Evolutionary conservation across 768 basidiomycete species (phyloP).

Genomic region (Crassisporium funariophilum): DNA sequence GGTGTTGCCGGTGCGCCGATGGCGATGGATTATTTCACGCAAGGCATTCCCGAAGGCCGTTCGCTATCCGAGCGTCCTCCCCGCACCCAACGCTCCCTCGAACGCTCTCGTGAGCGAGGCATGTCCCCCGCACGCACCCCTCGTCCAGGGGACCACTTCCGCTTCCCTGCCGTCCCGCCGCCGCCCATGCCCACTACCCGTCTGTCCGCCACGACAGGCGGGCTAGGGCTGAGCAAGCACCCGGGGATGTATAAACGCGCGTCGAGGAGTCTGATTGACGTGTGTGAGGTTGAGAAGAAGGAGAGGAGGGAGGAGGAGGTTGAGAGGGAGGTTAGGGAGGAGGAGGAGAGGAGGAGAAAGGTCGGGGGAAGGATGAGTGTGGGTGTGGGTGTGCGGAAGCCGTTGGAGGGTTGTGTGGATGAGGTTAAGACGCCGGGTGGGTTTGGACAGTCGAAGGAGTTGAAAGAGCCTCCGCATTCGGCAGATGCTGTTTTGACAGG

Average conservation of each 20-base stretch:
- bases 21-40: constrained; percentile 14
- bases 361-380: constrained; percentile 10
- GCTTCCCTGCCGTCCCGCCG: background rate
- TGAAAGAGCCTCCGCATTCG: background rate
- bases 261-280: constrained; percentile 67
- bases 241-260: constrained; percentile 59
- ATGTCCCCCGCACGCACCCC: constrained; percentile 21
- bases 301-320: constrained; percentile 34
- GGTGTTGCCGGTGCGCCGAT: no score
- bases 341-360: constrained; percentile 21
- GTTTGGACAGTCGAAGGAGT: background rate
- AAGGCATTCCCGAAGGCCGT: background rate
- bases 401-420: constrained; percentile 11
- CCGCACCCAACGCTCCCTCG: background rate
- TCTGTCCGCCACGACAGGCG: background rate
- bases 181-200: background rate
- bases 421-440: constrained; percentile 7
- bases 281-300: constrained; percentile 37
- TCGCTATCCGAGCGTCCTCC: background rate
- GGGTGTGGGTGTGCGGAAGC: constrained; percentile 4
- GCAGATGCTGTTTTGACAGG: constrained; percentile 7
- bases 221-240: constrained; percentile 10
- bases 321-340: constrained; percentile 28
- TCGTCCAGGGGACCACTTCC: constrained; percentile 18
- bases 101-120: background rate